A percentile compares a stretch with the other conserved stretches of the same genome.
Evolutionary conservation across 2,329 filamentous ascomycete species (phyloP).

Genomic region (Blastomyces gilchristii): DNA sequence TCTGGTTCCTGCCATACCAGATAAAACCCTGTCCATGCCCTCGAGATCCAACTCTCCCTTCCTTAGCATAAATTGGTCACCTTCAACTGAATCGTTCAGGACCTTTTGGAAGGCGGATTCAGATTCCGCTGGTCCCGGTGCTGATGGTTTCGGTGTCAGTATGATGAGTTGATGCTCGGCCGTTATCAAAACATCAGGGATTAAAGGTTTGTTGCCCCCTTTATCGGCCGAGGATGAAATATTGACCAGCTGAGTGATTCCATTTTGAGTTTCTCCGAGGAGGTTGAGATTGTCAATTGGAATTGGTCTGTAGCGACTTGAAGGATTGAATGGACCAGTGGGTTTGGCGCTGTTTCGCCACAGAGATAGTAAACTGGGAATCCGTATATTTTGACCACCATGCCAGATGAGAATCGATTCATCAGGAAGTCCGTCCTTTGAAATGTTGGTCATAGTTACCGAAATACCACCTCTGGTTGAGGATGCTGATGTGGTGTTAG

Average conservation of each 20-base stretch:
- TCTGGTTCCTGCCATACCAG: slow-evolving; percentile 30
- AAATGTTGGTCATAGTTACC: slow-evolving; percentile 30
- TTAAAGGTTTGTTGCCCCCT: slow-evolving; percentile 13
- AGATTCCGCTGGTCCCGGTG: slow-evolving; percentile 17
- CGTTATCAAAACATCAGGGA: slow-evolving; percentile 30
- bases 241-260: slow-evolving; percentile 29
- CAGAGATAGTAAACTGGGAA: slow-evolving; percentile 35
- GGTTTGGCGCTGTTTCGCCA: slow-evolving; percentile 34
- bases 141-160: slow-evolving; percentile 24
- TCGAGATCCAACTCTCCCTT: slow-evolving; percentile 38
- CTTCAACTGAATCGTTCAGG: slow-evolving; percentile 10
- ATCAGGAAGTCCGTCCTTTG: slow-evolving; percentile 29
- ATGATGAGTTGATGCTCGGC: slow-evolving; percentile 34
- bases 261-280: slow-evolving; percentile 33
- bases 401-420: slow-evolving; percentile 38
- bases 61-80: slow-evolving; percentile 34
- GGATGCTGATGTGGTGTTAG: slow-evolving; percentile 18
- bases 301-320: slow-evolving; percentile 30
- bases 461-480: slow-evolving; percentile 34
- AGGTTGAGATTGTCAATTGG: slow-evolving; percentile 31
- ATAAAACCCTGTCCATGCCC: slow-evolving; percentile 39
- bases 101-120: slow-evolving; percentile 7
- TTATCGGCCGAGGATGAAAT: slow-evolving; percentile 19
- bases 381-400: slow-evolving; percentile 31
- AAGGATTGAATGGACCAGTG: slow-evolving; percentile 32